These are phyloP conservation scores for Oryza rufipogon DNA, from an alignment of 176 grass and related monocot genomes.

Conservation along the genomic window DNA sequence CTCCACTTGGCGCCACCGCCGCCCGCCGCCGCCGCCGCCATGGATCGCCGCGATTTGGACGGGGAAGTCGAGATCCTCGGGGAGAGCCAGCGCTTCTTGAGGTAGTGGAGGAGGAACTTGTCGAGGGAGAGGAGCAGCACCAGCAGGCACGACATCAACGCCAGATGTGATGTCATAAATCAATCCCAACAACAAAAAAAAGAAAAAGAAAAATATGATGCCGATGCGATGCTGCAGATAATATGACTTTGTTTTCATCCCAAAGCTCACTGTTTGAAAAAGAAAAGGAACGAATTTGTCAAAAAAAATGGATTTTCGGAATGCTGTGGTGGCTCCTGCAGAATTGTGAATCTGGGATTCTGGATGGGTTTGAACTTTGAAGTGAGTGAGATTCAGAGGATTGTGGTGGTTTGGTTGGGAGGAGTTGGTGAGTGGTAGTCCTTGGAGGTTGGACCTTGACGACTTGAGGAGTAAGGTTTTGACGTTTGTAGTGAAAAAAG, in stretches of 20 bases:
- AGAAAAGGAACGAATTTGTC: not conserved
- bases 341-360: not conserved
- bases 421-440: not conserved
- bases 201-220: no score
- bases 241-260: not conserved
- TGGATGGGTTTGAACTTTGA: not conserved
- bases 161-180: slow-evolving; percentile 65
- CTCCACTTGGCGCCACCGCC: slow-evolving; percentile 32
- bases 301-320: not conserved
- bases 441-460: not conserved
- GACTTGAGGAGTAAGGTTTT: not conserved
- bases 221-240: not conserved
- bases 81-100: slow-evolving; percentile 47
- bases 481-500: not conserved
- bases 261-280: not conserved
- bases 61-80: not conserved
- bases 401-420: not conserved
- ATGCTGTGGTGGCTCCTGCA: not conserved
- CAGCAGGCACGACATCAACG: slow-evolving; percentile 47
- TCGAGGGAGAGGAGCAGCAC: slow-evolving; percentile 52
- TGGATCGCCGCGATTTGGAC: slow-evolving; percentile 10
- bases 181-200: not conserved
- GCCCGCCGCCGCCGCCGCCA: slow-evolving; percentile 20
- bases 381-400: not conserved
- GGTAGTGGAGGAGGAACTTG: slow-evolving; percentile 50